Percentiles rank a stretch among this genome's conserved stretches.
phyloP scores from a whole-genome alignment of 768 basidiomycete genomes.

The Antrodiella citrinella region DNA sequence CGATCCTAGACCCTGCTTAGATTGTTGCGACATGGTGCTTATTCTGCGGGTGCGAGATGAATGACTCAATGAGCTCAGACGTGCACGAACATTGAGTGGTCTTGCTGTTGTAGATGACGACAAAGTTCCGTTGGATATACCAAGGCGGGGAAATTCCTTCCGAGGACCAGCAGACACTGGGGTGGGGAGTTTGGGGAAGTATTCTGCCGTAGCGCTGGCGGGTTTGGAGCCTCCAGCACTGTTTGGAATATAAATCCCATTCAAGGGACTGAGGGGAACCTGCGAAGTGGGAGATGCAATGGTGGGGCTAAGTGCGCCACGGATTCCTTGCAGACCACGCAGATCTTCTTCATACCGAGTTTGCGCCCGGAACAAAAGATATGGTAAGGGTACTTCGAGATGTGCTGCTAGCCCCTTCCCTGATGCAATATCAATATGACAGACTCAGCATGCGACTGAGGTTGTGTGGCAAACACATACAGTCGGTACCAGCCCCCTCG shows the following conservation, averaged over 20 bases:
- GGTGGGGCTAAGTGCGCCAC: constrained; percentile 48
- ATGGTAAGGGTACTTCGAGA: constrained; percentile 75
- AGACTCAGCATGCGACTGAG: constrained; percentile 1
- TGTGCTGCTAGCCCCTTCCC: constrained; percentile 82
- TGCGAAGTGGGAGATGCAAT: constrained; percentile 27
- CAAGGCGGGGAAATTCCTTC: constrained; percentile 7
- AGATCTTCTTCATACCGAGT: constrained; percentile 82
- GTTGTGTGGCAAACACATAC: constrained; percentile 47
- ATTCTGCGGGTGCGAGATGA: constrained; percentile 13
- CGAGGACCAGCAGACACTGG: neutral
- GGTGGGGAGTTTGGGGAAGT: constrained; percentile 11
- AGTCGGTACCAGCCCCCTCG: constrained; percentile 71
- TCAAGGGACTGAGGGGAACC: neutral
- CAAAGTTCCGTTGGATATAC: constrained; percentile 14
- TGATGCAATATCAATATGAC: too few relatives aligned
- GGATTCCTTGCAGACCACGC: constrained; percentile 65
- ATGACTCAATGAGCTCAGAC: constrained; percentile 59
- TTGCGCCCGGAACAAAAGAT: constrained; percentile 77
- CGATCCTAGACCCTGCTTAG: constrained; percentile 55
- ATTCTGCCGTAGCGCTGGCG: constrained; percentile 13
- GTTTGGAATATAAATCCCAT: neutral
- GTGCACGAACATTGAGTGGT: constrained; percentile 59
- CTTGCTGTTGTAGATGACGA: constrained; percentile 39
- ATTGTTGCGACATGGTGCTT: neutral
- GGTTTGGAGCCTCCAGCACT: constrained; percentile 4